These are phyloP conservation scores for Solanum corneliomulleri DNA, from an alignment of 257 asterid genomes.

Conservation along the genomic window DNA sequence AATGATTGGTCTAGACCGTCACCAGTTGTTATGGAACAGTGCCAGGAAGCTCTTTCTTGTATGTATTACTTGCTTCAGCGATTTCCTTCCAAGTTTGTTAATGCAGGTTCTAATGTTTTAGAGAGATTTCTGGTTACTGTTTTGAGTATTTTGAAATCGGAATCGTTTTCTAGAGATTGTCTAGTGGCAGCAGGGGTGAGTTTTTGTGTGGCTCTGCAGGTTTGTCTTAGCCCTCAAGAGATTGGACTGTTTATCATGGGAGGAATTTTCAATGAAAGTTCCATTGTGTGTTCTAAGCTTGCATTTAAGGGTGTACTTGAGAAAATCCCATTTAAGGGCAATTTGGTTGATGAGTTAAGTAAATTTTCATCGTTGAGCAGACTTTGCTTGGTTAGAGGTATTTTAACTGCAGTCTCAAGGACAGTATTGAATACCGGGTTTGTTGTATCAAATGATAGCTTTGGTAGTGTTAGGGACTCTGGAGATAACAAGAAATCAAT, in stretches of 20 bases:
- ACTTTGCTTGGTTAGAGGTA: slow-evolving; percentile 87
- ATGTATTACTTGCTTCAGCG: slow-evolving; percentile 87
- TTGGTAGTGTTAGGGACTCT: slow-evolving; percentile 6
- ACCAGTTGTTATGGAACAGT: slow-evolving; percentile 88
- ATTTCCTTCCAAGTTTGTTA: slow-evolving; percentile 45
- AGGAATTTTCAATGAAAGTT: slow-evolving; percentile 50
- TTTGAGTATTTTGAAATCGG: slow-evolving; percentile 54
- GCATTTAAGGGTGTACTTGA: slow-evolving; percentile 19
- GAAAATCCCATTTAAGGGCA: slow-evolving; percentile 44
- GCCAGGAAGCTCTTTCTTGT: slow-evolving; percentile 96
- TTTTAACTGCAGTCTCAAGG: slow-evolving; percentile 90
- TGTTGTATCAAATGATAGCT: slow-evolving; percentile 17
- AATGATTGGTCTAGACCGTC: slow-evolving; percentile 66
- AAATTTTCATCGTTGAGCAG: slow-evolving; percentile 55
- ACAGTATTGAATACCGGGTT: slow-evolving; percentile 48
- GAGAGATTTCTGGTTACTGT: slow-evolving; percentile 37
- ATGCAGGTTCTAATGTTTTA: slow-evolving; percentile 11
- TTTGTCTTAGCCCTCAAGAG: slow-evolving; percentile 50
- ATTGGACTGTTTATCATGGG: slow-evolving; percentile 60
- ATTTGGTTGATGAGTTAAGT: slow-evolving; percentile 43
- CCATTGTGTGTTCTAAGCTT: slow-evolving; percentile 14
- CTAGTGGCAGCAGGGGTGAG: slow-evolving; percentile 95
- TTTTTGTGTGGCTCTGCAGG: slow-evolving; percentile 79
- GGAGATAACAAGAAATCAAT: slow-evolving; percentile 15
- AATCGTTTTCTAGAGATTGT: slow-evolving; percentile 80